A percentile compares a stretch with the other conserved stretches of the same genome.
Conservation (phyloP, 2,329 filamentous ascomycete genomes). For the Penicillium sp. region DNA sequence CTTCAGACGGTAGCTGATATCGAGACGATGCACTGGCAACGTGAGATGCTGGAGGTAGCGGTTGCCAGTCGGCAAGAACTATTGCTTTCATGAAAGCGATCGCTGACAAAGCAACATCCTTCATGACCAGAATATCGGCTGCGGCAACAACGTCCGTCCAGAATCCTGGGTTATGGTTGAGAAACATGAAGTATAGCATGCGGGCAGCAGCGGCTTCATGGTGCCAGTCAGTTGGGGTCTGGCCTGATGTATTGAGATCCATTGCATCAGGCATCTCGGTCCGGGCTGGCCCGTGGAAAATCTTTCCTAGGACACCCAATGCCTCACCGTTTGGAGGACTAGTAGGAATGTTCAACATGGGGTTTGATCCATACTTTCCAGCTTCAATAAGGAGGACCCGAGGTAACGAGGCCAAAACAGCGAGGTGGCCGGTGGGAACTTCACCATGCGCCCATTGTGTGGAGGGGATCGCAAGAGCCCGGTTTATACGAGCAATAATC, state of each 20-base stretch:
- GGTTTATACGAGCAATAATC: conserved; percentile 53
- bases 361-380: conserved; percentile 42
- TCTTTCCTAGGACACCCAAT: conserved; percentile 57
- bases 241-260: conserved; percentile 38
- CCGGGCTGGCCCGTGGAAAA: conserved; percentile 58
- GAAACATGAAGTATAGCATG: conserved; percentile 59
- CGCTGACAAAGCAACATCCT: conserved; percentile 60
- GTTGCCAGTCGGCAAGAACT: conserved; percentile 59
- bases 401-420: conserved; percentile 61
- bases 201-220: conserved; percentile 58
- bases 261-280: conserved; percentile 31
- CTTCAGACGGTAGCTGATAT: conserved; percentile 48
- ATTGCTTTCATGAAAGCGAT: conserved; percentile 57
- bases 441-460: conserved; percentile 57
- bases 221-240: conserved; percentile 44
- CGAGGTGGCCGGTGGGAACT: conserved; percentile 59
- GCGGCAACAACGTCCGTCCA: conserved; percentile 57
- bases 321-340: conserved; percentile 58
- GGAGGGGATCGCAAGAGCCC: conserved; percentile 50
- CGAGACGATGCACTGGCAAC: conserved; percentile 27
- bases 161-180: conserved; percentile 54
- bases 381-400: conserved; percentile 56
- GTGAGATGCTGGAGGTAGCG: conserved; percentile 38
- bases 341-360: conserved; percentile 56
- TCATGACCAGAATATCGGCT: conserved; percentile 61